Base-by-base conservation (phyloP, 2,329 filamentous ascomycete genomes). In the Botrytis squamosa region DNA sequence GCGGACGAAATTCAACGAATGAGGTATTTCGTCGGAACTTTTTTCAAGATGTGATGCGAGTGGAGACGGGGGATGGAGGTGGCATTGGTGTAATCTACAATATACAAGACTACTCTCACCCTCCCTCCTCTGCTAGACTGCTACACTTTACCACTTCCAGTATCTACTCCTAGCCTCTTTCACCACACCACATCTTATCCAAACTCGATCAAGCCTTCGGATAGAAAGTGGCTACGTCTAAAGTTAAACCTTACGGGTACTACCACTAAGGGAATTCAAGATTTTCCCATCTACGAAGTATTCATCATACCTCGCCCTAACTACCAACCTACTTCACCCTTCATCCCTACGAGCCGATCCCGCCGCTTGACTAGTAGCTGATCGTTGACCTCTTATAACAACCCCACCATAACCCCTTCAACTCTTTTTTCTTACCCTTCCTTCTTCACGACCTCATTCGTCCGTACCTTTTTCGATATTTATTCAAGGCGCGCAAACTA, bases 401-500 rank as follows among this genome's bases (percentile, higher is more conserved):
- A 72, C 70, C 73, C 70, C 72, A 72, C 73, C 74, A 64, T 66
- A 62, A 62, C 40, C 70, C 52, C 69, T 40, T 36, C 62, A 40
- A 40, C 52, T 64, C 44, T 73, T 73, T 62, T 81, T 78, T 72
- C 78, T 80, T 81, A 79, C 75, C 73, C 70, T 66, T 68, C 65
- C 57, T 74, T 75, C 75, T 74, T 71, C 44, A 76, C 75, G 69
- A 71, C 71, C 63, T 70, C 40, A 75, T 75, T 75, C 74, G 73
- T 76, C 71, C 67, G 49, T 75, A 66, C 42, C 65, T 75, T 73
- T 71, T 49, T 74, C 63, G 42, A 55, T 62, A 57, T 44, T 57
- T 74, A 42, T 75, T 62, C 72, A 73, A 86, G 84, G 89, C 88
- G 86, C 85, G 86, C 86, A 75, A 86, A 85, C 57, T 87, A 87